Conservation (phyloP, 2,329 filamentous ascomycete genomes). For the Aspergillus tanneri region DNA sequence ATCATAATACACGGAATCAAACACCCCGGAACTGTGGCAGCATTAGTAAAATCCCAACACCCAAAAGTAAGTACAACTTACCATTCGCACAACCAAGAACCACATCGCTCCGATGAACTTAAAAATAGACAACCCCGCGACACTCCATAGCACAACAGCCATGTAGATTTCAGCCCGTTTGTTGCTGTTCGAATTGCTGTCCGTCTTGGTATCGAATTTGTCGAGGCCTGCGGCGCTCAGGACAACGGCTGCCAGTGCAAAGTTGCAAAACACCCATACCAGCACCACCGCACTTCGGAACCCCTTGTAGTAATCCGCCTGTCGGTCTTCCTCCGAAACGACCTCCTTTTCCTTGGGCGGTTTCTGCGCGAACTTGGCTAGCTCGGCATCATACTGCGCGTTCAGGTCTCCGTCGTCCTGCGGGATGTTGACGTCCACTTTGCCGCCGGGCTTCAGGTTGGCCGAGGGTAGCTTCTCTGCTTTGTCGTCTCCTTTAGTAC, state of each 20-base stretch:
- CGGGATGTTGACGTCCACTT: slow-evolving; percentile 82
- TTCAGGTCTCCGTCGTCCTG: slow-evolving; percentile 95
- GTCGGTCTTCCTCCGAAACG: slow-evolving; percentile 65
- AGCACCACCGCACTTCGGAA: slow-evolving; percentile 90
- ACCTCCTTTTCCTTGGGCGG: slow-evolving; percentile 63
- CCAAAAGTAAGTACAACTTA: slow-evolving; percentile 51
- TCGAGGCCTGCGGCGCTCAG: slow-evolving; percentile 82
- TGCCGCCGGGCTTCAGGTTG: slow-evolving; percentile 87
- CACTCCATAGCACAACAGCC: slow-evolving; percentile 82
- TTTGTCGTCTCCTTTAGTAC: slow-evolving; percentile 97
- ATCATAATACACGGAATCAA: slow-evolving; percentile 28
- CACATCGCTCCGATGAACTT: slow-evolving; percentile 85
- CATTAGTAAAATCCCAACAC: neutral
- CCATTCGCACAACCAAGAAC: slow-evolving; percentile 88
- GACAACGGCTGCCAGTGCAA: slow-evolving; percentile 81
- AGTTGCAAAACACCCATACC: slow-evolving; percentile 95
- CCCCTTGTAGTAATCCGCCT: slow-evolving; percentile 98
- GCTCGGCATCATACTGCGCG: slow-evolving; percentile 86
- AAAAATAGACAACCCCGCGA: slow-evolving; percentile 78
- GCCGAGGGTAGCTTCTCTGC: slow-evolving; percentile 85
- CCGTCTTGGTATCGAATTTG: slow-evolving; percentile 53
- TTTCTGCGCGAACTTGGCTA: slow-evolving; percentile 72
- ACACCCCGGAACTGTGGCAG: slow-evolving; percentile 53
- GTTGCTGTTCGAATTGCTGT: slow-evolving; percentile 43
- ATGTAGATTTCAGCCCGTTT: slow-evolving; percentile 76